Base-by-base conservation (phyloP, 306 rosid genomes). In the Potentilla sterilis region DNA sequence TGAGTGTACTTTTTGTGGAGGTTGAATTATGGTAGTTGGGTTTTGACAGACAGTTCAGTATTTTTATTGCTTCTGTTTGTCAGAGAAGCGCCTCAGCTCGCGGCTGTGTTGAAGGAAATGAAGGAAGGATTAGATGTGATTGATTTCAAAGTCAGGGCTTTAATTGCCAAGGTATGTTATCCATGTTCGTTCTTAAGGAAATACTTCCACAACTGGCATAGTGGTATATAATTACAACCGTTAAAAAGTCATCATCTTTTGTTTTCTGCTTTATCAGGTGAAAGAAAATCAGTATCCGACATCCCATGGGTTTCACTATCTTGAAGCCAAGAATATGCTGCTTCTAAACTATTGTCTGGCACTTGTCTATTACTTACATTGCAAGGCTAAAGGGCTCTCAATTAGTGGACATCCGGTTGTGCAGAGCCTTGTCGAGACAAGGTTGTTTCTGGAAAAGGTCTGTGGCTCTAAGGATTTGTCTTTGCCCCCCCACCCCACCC, bases 401-500 rank as follows among this genome's bases (percentile, higher is more conserved):
- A 77, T 95, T 34, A 90, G 88, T 79, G 99, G 87, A 15, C 97
- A 89, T 77, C 96, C 92, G 8, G 81, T 92, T 61, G 86, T 90
- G 72, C 87, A 55, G 75, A 95, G 88, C 84, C 86, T 92, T 70
- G 89, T 92, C 18, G 99, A 89, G 86, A 95, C 80, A 63, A 86
- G 97, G 75, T 79, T 95, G 77, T 95, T 72, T 90, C 72, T 95
- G 73, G 96, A 95, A 85, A 95, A 95, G 97, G 97, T 95, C 0
- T 54, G 91, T 93, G 91, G 87, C 2, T 52, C 21, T 64, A 38
- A 34, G 73, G 44, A 67, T 75, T 69, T 80, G 21, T 70, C 80
- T 38, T 65, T 47, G 65, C 44, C 37, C 55, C 51, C 58, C n/a
- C n/a, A n/a, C n/a, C n/a, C n/a, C n/a, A n/a, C n/a, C n/a, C 38